phyloP scores from a whole-genome alignment of 306 rosid species.

The Begonia loranthoides region DNA sequence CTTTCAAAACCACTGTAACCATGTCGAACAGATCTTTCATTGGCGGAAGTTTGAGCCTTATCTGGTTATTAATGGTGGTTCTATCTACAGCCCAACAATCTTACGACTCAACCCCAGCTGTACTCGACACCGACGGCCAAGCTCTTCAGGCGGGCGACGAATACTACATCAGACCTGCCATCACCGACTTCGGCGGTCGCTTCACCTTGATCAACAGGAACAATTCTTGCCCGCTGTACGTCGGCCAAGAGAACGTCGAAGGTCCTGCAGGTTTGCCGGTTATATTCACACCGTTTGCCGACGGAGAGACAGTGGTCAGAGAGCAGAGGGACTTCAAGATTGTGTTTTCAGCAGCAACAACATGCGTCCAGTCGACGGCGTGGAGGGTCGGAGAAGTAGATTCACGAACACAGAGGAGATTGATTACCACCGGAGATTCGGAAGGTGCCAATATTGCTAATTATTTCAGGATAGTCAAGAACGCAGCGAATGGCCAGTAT shows the following conservation, averaged over 20 bases:
- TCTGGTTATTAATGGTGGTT: slow-evolving; percentile 17
- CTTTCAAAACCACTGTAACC: neutral
- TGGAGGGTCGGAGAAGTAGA: slow-evolving; percentile 31
- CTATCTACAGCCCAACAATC: slow-evolving; percentile 14
- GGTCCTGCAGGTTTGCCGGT: slow-evolving; percentile 18
- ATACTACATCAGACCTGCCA: slow-evolving; percentile 51
- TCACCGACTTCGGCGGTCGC: slow-evolving; percentile 40
- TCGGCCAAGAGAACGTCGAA: slow-evolving; percentile 27
- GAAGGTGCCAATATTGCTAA: too few species aligned
- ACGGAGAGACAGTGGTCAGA: slow-evolving; percentile 17
- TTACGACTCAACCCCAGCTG: slow-evolving; percentile 7
- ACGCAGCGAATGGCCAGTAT: too few species aligned
- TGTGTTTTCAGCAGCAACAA: slow-evolving; percentile 15
- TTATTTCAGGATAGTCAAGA: slow-evolving; percentile 9
- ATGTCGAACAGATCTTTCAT: neutral
- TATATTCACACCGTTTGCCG: slow-evolving; percentile 24
- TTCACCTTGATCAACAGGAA: slow-evolving; percentile 27
- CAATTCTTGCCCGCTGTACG: slow-evolving; percentile 22
- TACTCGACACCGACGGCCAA: slow-evolving; percentile 31
- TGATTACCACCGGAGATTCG: slow-evolving; percentile 10
- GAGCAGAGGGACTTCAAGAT: slow-evolving; percentile 24
- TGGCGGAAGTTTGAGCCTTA: slow-evolving; percentile 8
- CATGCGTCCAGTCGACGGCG: slow-evolving; percentile 15
- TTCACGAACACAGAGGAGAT: slow-evolving; percentile 16
- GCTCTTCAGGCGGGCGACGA: slow-evolving; percentile 26